These are phyloP conservation scores for Silybum marianum DNA, from an alignment of 129 eudicot species.

Conservation along the genomic window DNA sequence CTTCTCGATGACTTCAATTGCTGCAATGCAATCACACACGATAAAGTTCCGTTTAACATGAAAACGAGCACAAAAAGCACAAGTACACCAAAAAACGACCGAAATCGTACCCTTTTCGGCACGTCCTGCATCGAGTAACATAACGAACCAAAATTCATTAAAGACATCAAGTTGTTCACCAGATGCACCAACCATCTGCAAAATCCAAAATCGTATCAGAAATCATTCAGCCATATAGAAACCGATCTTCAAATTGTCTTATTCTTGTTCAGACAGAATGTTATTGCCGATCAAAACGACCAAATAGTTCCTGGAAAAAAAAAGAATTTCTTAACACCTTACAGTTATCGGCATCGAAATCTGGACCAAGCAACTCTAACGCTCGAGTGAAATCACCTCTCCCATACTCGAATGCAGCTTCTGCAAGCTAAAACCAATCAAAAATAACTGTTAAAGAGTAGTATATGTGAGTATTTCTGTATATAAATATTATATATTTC, in stretches of 20 bases:
- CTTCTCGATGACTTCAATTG: slow-evolving; percentile 59
- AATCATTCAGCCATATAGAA: not conserved
- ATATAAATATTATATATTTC: not conserved
- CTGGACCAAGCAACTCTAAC: slow-evolving; percentile 65
- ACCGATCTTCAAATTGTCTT: not conserved
- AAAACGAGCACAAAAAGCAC: not conserved
- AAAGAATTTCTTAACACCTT: slow-evolving; percentile 52
- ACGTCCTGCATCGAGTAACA: slow-evolving; percentile 68
- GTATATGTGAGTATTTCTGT: not conserved
- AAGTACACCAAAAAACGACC: not conserved
- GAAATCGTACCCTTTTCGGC: slow-evolving; percentile 55
- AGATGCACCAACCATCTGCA: slow-evolving; percentile 91
- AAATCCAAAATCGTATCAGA: slow-evolving; percentile 3
- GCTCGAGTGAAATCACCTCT: slow-evolving; percentile 68
- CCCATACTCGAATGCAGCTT: slow-evolving; percentile 72
- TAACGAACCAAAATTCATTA: slow-evolving; percentile 67
- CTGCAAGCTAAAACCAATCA: slow-evolving; percentile 70
- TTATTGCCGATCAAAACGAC: not conserved
- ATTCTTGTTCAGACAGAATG: not conserved
- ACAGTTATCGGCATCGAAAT: slow-evolving; percentile 64
- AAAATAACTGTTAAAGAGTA: not conserved
- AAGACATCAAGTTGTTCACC: slow-evolving; percentile 95
- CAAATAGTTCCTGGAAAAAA: not conserved
- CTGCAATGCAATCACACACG: slow-evolving; percentile 42
- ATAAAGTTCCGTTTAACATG: not conserved